Percentiles rank a stretch among this genome's conserved stretches.
Evolutionary conservation across 805 yeast species (phyloP).

Genomic region (Millerozyma miso): DNA sequence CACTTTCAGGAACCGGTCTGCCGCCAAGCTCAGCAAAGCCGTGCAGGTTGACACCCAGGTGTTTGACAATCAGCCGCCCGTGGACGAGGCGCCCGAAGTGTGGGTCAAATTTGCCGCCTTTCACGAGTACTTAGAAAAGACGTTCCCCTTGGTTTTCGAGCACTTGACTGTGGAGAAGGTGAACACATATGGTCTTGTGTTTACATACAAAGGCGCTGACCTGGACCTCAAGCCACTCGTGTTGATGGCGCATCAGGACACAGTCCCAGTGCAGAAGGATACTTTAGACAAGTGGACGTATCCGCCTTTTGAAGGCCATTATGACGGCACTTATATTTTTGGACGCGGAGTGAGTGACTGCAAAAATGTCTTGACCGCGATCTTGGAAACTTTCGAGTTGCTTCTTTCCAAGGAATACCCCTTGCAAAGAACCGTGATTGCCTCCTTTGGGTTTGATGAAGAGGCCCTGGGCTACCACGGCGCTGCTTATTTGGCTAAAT

Average conservation of each 20-base stretch:
- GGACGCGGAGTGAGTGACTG: constrained; percentile 81
- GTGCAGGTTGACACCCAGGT: constrained; percentile 63
- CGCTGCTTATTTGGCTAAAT: constrained; percentile 48
- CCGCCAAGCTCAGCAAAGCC: constrained; percentile 50
- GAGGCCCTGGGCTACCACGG: constrained; percentile 65
- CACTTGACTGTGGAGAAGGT: constrained; percentile 50
- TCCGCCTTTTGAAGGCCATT: constrained; percentile 58
- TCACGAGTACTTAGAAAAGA: constrained; percentile 47
- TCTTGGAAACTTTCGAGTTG: constrained; percentile 64
- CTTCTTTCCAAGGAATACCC: constrained; percentile 44
- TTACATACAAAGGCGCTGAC: constrained; percentile 56
- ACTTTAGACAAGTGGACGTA: constrained; percentile 58
- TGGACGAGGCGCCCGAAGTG: constrained; percentile 47
- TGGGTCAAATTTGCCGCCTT: constrained; percentile 41
- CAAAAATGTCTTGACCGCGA: constrained; percentile 62
- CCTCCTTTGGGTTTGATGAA: constrained; percentile 78
- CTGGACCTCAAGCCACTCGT: constrained; percentile 62
- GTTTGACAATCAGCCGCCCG: constrained; percentile 48
- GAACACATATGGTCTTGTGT: constrained; percentile 60
- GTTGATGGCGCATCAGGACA: constrained; percentile 76
- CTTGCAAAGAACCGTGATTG: constrained; percentile 60
- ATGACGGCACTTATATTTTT: constrained; percentile 61
- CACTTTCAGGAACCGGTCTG: constrained; percentile 29
- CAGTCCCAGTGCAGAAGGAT: constrained; percentile 66
- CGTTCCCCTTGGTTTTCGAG: constrained; percentile 52